Conservation (phyloP, 495 filamentous ascomycete genomes). For the Tuber microsphaerosporum region DNA sequence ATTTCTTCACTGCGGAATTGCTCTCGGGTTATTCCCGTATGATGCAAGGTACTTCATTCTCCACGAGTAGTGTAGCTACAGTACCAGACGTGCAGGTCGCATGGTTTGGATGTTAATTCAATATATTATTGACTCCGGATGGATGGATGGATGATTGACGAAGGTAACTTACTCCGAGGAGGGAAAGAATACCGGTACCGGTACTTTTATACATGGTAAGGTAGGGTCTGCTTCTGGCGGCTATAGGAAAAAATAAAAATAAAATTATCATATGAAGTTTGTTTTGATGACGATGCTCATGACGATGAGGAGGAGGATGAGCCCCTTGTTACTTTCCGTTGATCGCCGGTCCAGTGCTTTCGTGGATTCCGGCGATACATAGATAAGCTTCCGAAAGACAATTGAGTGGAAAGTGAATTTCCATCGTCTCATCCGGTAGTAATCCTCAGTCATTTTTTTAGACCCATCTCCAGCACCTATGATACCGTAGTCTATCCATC, state of each 20-base stretch:
- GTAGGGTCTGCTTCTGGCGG: neutral
- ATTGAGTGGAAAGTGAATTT: neutral
- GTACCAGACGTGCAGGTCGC: neutral
- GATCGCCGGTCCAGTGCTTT: neutral
- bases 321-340: neutral
- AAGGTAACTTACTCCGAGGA: conserved; percentile 1
- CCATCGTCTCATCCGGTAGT: neutral
- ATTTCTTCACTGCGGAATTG: neutral
- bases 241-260: neutral
- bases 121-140: neutral
- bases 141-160: neutral
- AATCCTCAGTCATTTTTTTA: neutral
- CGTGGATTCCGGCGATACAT: neutral
- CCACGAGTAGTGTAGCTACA: neutral
- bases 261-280: neutral
- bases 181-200: conserved; percentile 1
- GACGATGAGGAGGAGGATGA: conserved; percentile 1
- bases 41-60: neutral
- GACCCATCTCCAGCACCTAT: neutral
- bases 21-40: neutral
- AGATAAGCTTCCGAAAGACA: neutral
- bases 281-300: neutral
- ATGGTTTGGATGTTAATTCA: neutral
- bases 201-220: neutral
- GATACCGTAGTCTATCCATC: neutral